Base-by-base conservation (phyloP, 202 grass and related monocot genomes). In the Elaeis oleifera region DNA sequence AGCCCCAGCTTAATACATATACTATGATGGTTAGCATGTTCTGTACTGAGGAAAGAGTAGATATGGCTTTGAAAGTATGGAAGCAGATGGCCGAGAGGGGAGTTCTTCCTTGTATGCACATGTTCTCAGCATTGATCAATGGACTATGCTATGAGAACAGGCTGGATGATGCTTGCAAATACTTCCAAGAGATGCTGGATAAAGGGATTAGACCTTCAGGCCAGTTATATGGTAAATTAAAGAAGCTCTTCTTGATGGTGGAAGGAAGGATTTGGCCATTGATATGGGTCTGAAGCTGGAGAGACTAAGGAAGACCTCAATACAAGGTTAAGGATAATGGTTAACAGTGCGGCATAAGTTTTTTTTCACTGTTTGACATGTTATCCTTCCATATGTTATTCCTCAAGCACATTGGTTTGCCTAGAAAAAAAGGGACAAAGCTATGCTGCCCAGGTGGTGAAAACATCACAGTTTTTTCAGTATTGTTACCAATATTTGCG, bases 31-130 rank as follows among this genome's bases (percentile, higher is more conserved):
- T 95, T 27, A 73, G 74, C 69, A 82, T 88, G 88, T 88, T 92
- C 71, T 88, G 80, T 57, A 81, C 56, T 53, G 74, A 73, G 24
- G 74, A 69, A 63, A 89, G 85, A 75, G 76, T 85, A 65, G 89
- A 95, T 76, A 89, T 95, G 79, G 89, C 89, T 15, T 73, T 95
- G 53, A 84, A 84, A 73, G 73, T 88, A 23, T 92, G 88, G 88
- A 76, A 79, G 31, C 77, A 88, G 65, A 92, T 81, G 84, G 84
- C 78, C 50, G 80, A 76, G 50, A 92, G 73, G 56, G 83, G 88
- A 62, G 74, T 92, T 25, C 59, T 83, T 62, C 88, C 88, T 32
- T 84, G 88, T 55, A 92, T 92, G 84, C 88, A 91, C 62, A 87
- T 91, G 88, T 91, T 87, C 58, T 91, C 80, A 5, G 50, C 88